A percentile compares a stretch with the other conserved stretches of the same genome.
Evolutionary conservation across 2,329 filamentous ascomycete species (phyloP).

Genomic region (Stagonosporopsis cucurbitacearum): DNA sequence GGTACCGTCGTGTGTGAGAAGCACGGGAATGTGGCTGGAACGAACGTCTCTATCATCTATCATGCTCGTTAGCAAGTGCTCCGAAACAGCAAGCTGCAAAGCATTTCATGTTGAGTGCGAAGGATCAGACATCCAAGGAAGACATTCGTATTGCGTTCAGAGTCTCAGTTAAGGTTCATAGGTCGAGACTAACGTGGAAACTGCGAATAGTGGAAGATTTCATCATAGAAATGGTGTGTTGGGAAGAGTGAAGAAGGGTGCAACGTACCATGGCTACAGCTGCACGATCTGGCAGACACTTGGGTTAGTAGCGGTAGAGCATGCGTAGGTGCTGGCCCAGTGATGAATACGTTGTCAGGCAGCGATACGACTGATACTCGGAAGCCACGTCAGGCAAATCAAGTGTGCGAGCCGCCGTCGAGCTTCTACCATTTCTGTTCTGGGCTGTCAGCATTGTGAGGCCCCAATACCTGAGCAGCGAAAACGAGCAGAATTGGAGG

Average conservation of each 20-base stretch:
- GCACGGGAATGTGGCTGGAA: background rate
- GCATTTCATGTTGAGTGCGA: constrained; percentile 1
- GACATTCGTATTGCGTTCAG: constrained; percentile 31
- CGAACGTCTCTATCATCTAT: constrained; percentile 10
- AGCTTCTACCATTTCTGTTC: constrained; percentile 1
- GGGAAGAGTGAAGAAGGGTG: constrained; percentile 18
- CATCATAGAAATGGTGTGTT: constrained; percentile 63
- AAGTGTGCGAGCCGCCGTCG: background rate
- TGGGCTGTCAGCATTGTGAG: constrained; percentile 1
- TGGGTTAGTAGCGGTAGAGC: background rate
- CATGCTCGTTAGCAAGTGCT: constrained; percentile 27
- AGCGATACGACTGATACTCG: background rate
- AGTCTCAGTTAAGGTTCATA: constrained; percentile 64
- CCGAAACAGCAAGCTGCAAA: constrained; percentile 7
- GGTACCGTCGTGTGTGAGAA: no score
- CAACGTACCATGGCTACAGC: constrained; percentile 5
- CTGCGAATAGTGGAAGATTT: constrained; percentile 83
- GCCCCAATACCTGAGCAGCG: background rate
- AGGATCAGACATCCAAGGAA: constrained; percentile 80
- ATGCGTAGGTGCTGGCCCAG: background rate
- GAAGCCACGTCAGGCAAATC: background rate
- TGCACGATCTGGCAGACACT: background rate
- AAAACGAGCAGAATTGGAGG: constrained; percentile 26
- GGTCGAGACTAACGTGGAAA: constrained; percentile 78
- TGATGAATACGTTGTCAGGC: background rate